Evolutionary conservation across 176 grass and related monocot genomes (phyloP).

Genomic region (Tuctoria greenei): DNA sequence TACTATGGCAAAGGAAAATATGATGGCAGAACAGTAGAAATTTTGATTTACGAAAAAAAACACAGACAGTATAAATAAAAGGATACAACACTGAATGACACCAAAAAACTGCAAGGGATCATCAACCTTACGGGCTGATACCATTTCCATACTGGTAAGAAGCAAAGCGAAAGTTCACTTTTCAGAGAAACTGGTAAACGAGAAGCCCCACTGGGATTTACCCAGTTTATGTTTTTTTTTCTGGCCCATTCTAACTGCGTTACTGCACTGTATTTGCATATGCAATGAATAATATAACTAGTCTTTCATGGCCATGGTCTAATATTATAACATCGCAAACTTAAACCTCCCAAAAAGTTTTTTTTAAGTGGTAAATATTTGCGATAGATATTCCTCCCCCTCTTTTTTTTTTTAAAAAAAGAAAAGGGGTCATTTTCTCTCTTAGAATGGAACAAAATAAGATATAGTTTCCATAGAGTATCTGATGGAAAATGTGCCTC

Average conservation of each 20-base stretch:
- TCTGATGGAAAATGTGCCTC: background rate
- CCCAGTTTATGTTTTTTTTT: background rate
- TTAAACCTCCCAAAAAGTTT: background rate
- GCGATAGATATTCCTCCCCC: background rate
- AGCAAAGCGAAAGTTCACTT: background rate
- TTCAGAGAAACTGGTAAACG: background rate
- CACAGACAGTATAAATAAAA: background rate
- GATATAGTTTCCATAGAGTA: conserved; percentile 11
- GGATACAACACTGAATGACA: background rate
- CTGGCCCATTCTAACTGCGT: background rate
- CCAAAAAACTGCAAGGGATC: background rate
- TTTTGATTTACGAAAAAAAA: background rate
- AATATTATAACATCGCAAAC: background rate
- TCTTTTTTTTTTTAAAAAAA: background rate
- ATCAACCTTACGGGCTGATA: background rate
- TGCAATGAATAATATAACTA: background rate
- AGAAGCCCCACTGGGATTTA: background rate
- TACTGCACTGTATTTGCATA: background rate
- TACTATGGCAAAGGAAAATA: background rate
- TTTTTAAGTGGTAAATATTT: background rate
- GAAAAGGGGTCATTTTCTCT: background rate
- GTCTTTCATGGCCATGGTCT: background rate
- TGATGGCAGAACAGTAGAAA: background rate
- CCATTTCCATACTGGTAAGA: background rate
- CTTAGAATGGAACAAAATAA: background rate